These are phyloP conservation scores for Prunus yedoensis DNA, from an alignment of 331 rosid genomes.

Conservation along the genomic window DNA sequence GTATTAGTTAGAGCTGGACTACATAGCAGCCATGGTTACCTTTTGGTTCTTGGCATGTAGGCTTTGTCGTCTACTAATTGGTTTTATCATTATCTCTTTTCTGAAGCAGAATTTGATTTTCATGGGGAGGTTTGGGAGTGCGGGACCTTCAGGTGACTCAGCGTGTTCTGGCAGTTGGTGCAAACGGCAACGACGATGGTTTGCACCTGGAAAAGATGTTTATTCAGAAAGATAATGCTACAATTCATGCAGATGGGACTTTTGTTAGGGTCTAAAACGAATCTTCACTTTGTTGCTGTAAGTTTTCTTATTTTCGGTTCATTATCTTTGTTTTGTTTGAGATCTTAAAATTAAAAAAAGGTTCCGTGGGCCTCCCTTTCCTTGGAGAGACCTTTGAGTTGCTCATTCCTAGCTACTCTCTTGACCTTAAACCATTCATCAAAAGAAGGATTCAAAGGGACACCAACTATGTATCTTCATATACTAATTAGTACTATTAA, in stretches of 20 bases:
- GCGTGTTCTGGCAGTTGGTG: slow-evolving; percentile 72
- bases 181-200: slow-evolving; percentile 76
- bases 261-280: slow-evolving; percentile 75
- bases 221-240: slow-evolving; percentile 89
- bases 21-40: neutral
- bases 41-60: slow-evolving; percentile 20
- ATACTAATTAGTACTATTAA: no score
- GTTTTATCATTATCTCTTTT: slow-evolving; percentile 28
- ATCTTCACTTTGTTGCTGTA: slow-evolving; percentile 89
- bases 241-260: slow-evolving; percentile 94
- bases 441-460: slow-evolving; percentile 33
- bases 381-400: slow-evolving; percentile 36
- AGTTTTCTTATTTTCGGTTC: slow-evolving; percentile 58
- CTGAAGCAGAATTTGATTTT: slow-evolving; percentile 86
- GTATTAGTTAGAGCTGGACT: neutral
- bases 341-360: neutral
- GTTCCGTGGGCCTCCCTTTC: slow-evolving; percentile 39
- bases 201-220: slow-evolving; percentile 63
- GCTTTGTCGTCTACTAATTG: slow-evolving; percentile 27
- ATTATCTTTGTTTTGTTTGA: no score
- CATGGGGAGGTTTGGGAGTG: slow-evolving; percentile 95
- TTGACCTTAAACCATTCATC: slow-evolving; percentile 38
- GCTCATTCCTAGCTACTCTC: slow-evolving; percentile 27
- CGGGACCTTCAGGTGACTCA: slow-evolving; percentile 82
- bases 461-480: no score